These are phyloP conservation scores for Orbilia blumenaviensis DNA, from an alignment of 2,329 filamentous ascomycete species.

Conservation along the genomic window DNA sequence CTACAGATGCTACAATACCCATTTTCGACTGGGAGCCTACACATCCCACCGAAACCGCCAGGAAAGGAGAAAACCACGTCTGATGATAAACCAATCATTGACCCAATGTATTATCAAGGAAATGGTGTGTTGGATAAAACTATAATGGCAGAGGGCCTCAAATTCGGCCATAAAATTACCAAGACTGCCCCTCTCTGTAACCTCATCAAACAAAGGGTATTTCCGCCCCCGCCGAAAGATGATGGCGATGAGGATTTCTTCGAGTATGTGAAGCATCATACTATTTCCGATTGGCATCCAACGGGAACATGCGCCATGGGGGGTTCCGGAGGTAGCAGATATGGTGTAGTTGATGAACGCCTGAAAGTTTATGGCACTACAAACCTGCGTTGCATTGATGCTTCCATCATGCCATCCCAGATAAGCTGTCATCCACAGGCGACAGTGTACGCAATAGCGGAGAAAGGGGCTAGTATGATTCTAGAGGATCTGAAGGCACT, in stretches of 20 bases:
- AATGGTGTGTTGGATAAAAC: conserved; percentile 63
- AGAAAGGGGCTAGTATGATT: conserved; percentile 35
- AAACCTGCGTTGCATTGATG: conserved; percentile 63
- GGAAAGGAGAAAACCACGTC: conserved; percentile 50
- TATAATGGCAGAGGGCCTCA: conserved; percentile 62
- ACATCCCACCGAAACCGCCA: conserved; percentile 60
- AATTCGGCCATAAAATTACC: conserved; percentile 62
- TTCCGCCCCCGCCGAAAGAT: conserved; percentile 56
- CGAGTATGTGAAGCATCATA: conserved; percentile 61
- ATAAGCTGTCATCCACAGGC: conserved; percentile 57
- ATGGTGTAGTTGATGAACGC: conserved; percentile 65
- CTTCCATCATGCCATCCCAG: conserved; percentile 30
- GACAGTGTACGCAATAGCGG: conserved; percentile 44
- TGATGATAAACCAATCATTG: conserved; percentile 60
- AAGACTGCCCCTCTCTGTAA: conserved; percentile 60
- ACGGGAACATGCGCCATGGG: conserved; percentile 64
- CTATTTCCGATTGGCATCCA: conserved; percentile 62
- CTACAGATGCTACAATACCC: conserved; percentile 67
- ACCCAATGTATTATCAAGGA: conserved; percentile 62
- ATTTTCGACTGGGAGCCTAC: conserved; percentile 65
- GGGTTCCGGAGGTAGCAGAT: conserved; percentile 42
- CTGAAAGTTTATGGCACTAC: conserved; percentile 63
- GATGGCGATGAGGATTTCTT: conserved; percentile 58
- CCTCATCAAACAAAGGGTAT: conserved; percentile 60
- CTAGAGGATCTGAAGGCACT: conserved; percentile 53